Evolutionary conservation across 441 rosid species (phyloP), one percentile per base, ranked within the genome.

Genomic region (Erodium texanum): DNA sequence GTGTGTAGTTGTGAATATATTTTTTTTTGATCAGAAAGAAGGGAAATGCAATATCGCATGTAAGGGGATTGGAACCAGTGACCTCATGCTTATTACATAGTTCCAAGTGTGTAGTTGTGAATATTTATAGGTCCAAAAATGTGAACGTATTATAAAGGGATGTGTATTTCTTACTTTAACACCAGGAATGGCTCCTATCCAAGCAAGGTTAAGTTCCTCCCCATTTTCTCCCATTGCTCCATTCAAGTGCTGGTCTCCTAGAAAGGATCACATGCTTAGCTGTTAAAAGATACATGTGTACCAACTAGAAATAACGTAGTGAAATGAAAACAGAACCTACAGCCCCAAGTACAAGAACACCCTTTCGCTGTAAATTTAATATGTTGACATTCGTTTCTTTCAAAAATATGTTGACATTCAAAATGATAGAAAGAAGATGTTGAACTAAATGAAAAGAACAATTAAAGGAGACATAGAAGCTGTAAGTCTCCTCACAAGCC

Each of bases 151-250:
- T 24, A 23, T 58, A 66, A n/a, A 14, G 50, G 19, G 45, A 67
- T 24, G 3, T 66, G 24, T 16, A 58, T 36, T 62, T 70, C 74
- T 70, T 79, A 79, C 77, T 66, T 75, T 61, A 34, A 70, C 71
- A 38, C 79, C 79, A 14, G 77, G 77, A 65, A 66, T 75, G 45
- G 71, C 71, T 41, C 79, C 79, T 62, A 79, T 76, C 82, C 82
- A 79, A 56, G 82, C 80, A 45, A 36, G 79, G 69, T 74, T 73
- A 73, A 79, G 73, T 43, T 69, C 66, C 34, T 71, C 62, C 22
- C 16, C 29, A 45, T 71, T 34, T 48, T 72, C 74, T 14, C 24
- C 65, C 19, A 76, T 64, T 20, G 79, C 79, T 70, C 66, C 76
- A 66, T 71, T 43, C 27, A 79, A 34, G 62, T 68, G 68, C 66